Evolutionary conservation across 192 early-diverging fungal genomes (phyloP).

Genomic region (Polychytrium aggregatum): DNA sequence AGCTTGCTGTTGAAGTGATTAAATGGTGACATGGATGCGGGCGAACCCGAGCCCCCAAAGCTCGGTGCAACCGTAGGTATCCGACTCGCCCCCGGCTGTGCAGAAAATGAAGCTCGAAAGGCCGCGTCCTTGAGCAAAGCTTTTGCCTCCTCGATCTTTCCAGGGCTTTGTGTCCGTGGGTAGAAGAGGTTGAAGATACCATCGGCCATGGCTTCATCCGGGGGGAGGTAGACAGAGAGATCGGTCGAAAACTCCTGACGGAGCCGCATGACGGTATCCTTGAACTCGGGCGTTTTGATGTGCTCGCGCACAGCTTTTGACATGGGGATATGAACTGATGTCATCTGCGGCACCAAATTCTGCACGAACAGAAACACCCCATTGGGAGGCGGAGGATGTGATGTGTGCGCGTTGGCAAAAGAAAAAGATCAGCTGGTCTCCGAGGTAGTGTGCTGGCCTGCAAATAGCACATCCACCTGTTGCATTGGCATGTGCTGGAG

Average conservation of each 20-base stretch:
- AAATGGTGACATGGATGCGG: no score
- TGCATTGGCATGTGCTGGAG: no score
- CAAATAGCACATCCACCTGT: slow-evolving; percentile 10
- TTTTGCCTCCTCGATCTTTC: no score
- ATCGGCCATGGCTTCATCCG: not conserved
- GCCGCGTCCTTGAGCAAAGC: no score
- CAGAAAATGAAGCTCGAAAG: no score
- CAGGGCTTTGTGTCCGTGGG: no score
- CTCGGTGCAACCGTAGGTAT: no score
- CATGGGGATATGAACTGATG: slow-evolving; percentile 37
- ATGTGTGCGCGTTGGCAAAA: not conserved
- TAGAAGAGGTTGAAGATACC: no score
- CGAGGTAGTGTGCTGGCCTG: not conserved
- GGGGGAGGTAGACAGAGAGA: slow-evolving; percentile 19
- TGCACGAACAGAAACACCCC: no score
- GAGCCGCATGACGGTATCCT: slow-evolving; percentile 6
- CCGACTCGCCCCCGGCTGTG: no score
- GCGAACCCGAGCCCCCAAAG: no score
- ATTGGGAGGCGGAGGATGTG: not conserved
- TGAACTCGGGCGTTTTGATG: slow-evolving; percentile 38
- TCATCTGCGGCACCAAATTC: slow-evolving; percentile 45
- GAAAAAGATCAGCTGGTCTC: not conserved
- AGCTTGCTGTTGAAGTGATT: no score
- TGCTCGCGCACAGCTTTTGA: slow-evolving; percentile 20
- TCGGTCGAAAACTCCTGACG: slow-evolving; percentile 17